Base-by-base conservation (phyloP, 2,329 filamentous ascomycete species). In the Orbilia blumenaviensis region DNA sequence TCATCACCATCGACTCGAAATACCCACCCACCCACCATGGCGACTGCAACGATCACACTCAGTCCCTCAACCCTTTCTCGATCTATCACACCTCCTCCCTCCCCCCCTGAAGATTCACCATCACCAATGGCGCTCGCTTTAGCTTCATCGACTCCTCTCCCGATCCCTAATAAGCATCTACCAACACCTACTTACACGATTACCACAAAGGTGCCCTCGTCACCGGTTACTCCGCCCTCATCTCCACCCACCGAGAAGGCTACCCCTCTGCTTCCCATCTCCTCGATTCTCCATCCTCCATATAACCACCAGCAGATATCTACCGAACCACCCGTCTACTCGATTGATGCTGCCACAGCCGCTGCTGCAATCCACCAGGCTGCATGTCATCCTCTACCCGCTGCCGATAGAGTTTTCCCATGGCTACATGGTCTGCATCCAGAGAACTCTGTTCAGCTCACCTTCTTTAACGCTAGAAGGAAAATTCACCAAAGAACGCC, bases 401-500 rank as follows among this genome's bases (percentile, higher is more conserved):
- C 94, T 67, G 89, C 95, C 0, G 88, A 90, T n/a, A 87, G 89
- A 76, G 92, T 98, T 77, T 99, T 98, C 81, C 95, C 95, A 1
- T 99, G 95, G 95, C 86, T 97, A 23, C 95, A 99, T 84, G 95
- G 95, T 23, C 85, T 98, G 42, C 94, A 98, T 81, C 90, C 92
- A 0, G 89, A 91, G 77, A 99, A 99, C 81, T 89, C 92, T 76
- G 87, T 97, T 64, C 95, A 99, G 81, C 87, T 95, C 77, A 88
- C 91, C 5, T 98, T 97, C 85, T 98, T 99, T 82, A 89, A 90
- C 61, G 90, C 91, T 25, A 88, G 92, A 77, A 90, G 90, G 80
- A 91, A 89, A 76, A 86, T 88, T n/a, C 83, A 91, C 60, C 87
- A 91, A 52, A 90, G 87, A 79, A 89, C 89, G 1, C 92, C 93